Evolutionary conservation across 257 asterid genomes (phyloP), one percentile per base, ranked within the genome.

Genomic region (Capsicum chinense): DNA sequence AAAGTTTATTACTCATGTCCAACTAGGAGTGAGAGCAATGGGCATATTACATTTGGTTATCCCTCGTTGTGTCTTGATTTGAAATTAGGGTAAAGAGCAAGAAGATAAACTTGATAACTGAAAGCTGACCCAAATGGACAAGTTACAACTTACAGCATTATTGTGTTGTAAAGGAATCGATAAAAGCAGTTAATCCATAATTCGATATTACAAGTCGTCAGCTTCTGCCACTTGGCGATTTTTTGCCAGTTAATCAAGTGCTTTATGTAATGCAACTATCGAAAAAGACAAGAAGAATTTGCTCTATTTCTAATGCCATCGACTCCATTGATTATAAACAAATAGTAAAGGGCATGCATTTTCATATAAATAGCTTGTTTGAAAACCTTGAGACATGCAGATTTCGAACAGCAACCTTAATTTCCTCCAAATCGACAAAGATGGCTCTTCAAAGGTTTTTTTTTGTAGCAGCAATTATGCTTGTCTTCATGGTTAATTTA

Each of bases 391-490:
- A 26, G 66, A 78, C 9, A 78, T 33, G 5, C 64, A 78, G 82
- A 7, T 33, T 21, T 8, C 6, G 47, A 78, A 54, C 48, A 54
- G 3, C 50, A 5, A 54, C 64, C 48, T 78, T 78, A 78, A 78
- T 33, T 54, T 21, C 21, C 2, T 11, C 0, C 50, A 33, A 14
- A 26, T 54, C 26, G 50, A 5, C 33, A 78, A 78, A 78, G 64
- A 52, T 78, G 81, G 47, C 50, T 17, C 26, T 78, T 9, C 13
- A 54, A 33, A 78, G 12, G 50, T 78, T 26, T 26, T 50, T 54
- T 74, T 74, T 74, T 4, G 44, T 54, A 14, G 82, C 64, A 78
- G 82, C 50, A 78, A 4, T 78, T 54, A 78, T 78, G 50, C 21
- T 78, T 8, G 15, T 78, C 4, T 13, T 78, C 50, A 26, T 52